phyloP scores from a whole-genome alignment of 768 basidiomycete genomes.

The Mrakia frigida region DNA sequence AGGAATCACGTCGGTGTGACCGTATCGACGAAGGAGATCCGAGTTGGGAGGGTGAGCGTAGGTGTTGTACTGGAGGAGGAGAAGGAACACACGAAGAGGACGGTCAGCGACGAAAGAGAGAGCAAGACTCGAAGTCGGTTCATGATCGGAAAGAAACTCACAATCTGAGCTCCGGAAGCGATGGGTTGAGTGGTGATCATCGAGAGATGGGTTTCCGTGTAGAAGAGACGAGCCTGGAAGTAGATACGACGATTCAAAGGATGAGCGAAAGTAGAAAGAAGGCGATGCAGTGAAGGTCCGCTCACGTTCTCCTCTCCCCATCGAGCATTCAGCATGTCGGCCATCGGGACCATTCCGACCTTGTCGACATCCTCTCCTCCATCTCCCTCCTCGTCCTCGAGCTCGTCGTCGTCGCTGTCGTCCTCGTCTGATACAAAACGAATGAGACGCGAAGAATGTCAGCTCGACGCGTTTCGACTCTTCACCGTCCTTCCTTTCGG shows the following conservation, averaged over 20 bases:
- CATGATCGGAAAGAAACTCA: conserved; percentile 45
- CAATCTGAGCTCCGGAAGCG: conserved; percentile 76
- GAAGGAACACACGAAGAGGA: neutral
- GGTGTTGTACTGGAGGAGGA: conserved; percentile 75
- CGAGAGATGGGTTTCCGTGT: conserved; percentile 62
- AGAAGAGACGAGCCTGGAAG: conserved; percentile 72
- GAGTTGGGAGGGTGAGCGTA: conserved; percentile 90
- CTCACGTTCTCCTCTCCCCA: conserved; percentile 77
- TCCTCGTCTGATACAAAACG: conserved; percentile 24
- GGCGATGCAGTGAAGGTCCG: neutral
- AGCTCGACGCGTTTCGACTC: neutral
- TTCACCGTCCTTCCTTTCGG: conserved; percentile 14
- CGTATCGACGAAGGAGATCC: conserved; percentile 88
- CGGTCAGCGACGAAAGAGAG: neutral
- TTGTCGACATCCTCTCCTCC: conserved; percentile 57
- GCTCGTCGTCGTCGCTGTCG: conserved; percentile 38
- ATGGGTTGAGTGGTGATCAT: conserved; percentile 79
- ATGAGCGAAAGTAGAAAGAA: neutral
- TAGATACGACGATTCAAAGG: conserved; percentile 15
- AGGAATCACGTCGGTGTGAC: conserved; percentile 75
- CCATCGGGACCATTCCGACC: conserved; percentile 90
- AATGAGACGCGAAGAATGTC: neutral
- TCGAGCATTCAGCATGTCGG: conserved; percentile 90
- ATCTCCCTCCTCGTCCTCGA: conserved; percentile 48
- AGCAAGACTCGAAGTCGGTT: neutral